Evolutionary conservation across 1,284 basidiomycete species (phyloP).

Genomic region (Malassezia obtusa): DNA sequence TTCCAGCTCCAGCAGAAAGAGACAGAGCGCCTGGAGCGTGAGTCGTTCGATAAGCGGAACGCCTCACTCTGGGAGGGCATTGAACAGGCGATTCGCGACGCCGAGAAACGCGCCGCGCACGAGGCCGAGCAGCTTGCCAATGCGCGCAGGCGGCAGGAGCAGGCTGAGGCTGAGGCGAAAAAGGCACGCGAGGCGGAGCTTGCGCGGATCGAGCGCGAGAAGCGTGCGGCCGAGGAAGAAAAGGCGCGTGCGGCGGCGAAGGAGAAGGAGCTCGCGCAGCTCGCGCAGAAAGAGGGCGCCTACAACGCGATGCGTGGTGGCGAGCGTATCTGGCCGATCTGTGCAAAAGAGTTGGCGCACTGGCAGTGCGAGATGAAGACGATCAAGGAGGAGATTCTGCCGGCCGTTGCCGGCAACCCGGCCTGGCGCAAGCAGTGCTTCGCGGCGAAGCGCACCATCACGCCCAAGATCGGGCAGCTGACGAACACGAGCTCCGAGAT

Average conservation of each 20-base stretch:
- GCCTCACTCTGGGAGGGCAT: conserved; percentile 39
- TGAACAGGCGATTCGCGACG: conserved; percentile 35
- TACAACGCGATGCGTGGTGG: conserved; percentile 20
- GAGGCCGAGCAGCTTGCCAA: conserved; percentile 31
- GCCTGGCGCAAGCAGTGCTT: conserved; percentile 52
- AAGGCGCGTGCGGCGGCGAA: conserved; percentile 4
- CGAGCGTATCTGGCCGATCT: conserved; percentile 21
- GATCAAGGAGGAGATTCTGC: conserved; percentile 68
- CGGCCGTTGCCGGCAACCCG: conserved; percentile 60
- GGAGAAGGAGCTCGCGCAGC: conserved; percentile 20
- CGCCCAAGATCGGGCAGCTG: conserved; percentile 80
- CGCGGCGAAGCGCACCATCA: conserved; percentile 68
- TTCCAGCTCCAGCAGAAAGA: conserved; percentile 29
- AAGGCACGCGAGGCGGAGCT: conserved; percentile 31
- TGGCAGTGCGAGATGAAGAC: conserved; percentile 49
- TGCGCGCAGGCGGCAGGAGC: conserved; percentile 29
- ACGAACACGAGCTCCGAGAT: conserved; percentile 70
- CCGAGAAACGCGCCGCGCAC: conserved; percentile 27
- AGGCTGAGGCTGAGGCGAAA: conserved; percentile 30
- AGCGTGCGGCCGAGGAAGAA: conserved; percentile 24
- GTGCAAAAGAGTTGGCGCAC: conserved; percentile 27
- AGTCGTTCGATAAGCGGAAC: conserved; percentile 38
- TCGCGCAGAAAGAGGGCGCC: conserved; percentile 16
- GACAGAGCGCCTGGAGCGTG: conserved; percentile 27
- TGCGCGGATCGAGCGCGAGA: conserved; percentile 29